These are phyloP conservation scores for Obelidium mucronatum DNA, from an alignment of 192 early-diverging fungal genomes.

Conservation along the genomic window DNA sequence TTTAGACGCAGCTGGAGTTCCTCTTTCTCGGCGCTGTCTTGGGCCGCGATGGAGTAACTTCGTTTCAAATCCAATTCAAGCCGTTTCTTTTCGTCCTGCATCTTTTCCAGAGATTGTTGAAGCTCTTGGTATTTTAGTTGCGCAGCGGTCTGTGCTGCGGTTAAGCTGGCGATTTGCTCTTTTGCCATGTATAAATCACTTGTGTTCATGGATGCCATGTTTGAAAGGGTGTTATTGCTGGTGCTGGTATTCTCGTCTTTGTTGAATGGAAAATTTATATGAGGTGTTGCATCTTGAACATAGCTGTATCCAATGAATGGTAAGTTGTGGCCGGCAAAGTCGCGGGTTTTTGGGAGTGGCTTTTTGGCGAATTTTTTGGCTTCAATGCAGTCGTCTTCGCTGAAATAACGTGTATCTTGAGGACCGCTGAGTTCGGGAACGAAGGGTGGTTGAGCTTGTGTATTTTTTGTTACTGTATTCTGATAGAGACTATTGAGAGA, in stretches of 20 bases:
- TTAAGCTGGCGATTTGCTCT: neutral
- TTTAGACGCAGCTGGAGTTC: constrained; percentile 24
- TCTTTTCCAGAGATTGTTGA: constrained; percentile 5
- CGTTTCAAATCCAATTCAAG: constrained; percentile 28
- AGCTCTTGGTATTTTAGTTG: constrained; percentile 21
- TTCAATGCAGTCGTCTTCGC: constrained; percentile 75
- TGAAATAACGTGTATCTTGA: constrained; percentile 91
- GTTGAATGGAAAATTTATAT: constrained; percentile 34
- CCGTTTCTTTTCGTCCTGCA: constrained; percentile 29
- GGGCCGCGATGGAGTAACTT: neutral
- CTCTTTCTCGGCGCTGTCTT: constrained; percentile 3
- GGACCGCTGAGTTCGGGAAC: constrained; percentile 84
- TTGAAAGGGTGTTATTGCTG: neutral
- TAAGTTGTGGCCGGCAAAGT: constrained; percentile 79
- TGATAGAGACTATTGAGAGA: constrained; percentile 8
- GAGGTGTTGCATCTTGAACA: constrained; percentile 46
- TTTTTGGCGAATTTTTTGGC: constrained; percentile 53
- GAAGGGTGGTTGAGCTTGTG: constrained; percentile 75
- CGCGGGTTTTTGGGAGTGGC: constrained; percentile 47
- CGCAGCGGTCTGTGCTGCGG: no score
- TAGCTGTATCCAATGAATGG: constrained; percentile 91
- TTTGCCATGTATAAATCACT: neutral
- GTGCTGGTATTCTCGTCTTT: neutral
- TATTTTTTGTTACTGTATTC: no score
- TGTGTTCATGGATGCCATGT: no score